Base-by-base conservation (phyloP, 2,329 filamentous ascomycete genomes). In the Calcarisporium arbuscula region DNA sequence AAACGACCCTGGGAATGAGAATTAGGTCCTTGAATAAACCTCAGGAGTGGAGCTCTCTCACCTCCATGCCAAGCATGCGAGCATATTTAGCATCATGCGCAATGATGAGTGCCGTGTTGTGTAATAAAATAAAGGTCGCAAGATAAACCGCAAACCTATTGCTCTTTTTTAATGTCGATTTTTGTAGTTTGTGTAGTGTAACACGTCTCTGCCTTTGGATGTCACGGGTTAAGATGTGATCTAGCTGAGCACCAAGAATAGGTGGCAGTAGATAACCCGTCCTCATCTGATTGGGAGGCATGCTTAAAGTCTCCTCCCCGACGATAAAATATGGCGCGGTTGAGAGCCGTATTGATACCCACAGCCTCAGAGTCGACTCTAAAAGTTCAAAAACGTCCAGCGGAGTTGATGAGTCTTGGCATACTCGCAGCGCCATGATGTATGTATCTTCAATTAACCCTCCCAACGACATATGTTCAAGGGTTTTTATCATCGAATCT, bases 101-200 rank as follows among this genome's bases (percentile, higher is more conserved):
- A 32, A 73, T 78, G 30, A 80, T 71, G 28, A 80, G 64, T n/a
- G 76, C 66, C 33, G 74, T 68, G 44, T 80, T 80, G 54, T 80
- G 76, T 32, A 80, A 57, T 39, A 80, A 52, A 36, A 80, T 74
- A 44, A 79, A 80, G 2, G 65, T 73, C 18, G 77, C 70, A 22
- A 80, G 60, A 50, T 79, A 80, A 5, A 70, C 73, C 19, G 74
- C 73, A 35, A 79, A 59, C 74, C 76, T 80, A 12, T 68, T 74
- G 38, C 62, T 62, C 32, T 75, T 78, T 35, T 70, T 69, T 28
- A 70, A 65, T 11, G 72, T 67, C 55, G 79, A 70, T 41, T 65
- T 68, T 47, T 79, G 74, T 37, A 80, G 56, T 36, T 64, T 65
- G 21, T 78, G 72, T 26, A 80, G 57, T 25, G 77, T 61, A 38